Conservation (phyloP, 1,139 yeast species). For the Suhomyces maxii region DNA sequence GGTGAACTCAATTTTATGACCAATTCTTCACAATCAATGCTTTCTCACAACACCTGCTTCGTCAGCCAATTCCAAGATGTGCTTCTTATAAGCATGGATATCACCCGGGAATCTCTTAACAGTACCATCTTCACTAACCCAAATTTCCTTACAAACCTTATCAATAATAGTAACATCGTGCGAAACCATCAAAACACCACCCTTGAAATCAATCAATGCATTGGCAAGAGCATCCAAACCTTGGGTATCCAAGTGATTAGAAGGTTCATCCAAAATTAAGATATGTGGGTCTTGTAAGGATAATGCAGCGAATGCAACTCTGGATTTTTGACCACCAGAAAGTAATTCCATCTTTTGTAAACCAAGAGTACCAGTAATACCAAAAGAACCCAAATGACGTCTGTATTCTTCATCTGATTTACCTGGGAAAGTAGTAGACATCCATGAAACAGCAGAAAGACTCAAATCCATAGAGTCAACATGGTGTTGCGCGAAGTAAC, state of each 20-base stretch:
- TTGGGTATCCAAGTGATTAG: slow-evolving; percentile 96
- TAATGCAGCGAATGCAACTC: slow-evolving; percentile 96
- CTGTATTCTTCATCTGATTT: slow-evolving; percentile 95
- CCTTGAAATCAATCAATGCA: slow-evolving; percentile 83
- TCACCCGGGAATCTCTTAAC: slow-evolving; percentile 81
- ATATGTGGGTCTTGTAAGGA: slow-evolving; percentile 92
- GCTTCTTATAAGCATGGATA: slow-evolving; percentile 86
- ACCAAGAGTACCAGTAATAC: slow-evolving; percentile 93
- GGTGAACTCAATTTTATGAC: background rate
- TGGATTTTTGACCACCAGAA: slow-evolving; percentile 97
- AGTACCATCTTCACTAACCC: slow-evolving; percentile 88
- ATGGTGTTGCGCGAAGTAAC: slow-evolving; percentile 99
- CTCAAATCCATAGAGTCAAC: slow-evolving; percentile 94
- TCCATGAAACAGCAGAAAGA: slow-evolving; percentile 91
- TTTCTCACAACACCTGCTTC: slow-evolving; percentile 84
- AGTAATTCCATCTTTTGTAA: slow-evolving; percentile 84
- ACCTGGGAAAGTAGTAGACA: slow-evolving; percentile 89
- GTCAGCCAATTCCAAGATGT: slow-evolving; percentile 75
- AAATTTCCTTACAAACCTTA: slow-evolving; percentile 85
- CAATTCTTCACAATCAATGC: slow-evolving; percentile 45
- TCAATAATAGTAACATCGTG: slow-evolving; percentile 93
- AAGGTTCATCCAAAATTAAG: slow-evolving; percentile 93
- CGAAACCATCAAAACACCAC: slow-evolving; percentile 96
- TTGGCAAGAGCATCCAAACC: slow-evolving; percentile 95
- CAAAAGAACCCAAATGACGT: slow-evolving; percentile 94